These are phyloP conservation scores for Helenozyma baotianmanensis DNA, from an alignment of 805 yeast genomes.

Conservation along the genomic window DNA sequence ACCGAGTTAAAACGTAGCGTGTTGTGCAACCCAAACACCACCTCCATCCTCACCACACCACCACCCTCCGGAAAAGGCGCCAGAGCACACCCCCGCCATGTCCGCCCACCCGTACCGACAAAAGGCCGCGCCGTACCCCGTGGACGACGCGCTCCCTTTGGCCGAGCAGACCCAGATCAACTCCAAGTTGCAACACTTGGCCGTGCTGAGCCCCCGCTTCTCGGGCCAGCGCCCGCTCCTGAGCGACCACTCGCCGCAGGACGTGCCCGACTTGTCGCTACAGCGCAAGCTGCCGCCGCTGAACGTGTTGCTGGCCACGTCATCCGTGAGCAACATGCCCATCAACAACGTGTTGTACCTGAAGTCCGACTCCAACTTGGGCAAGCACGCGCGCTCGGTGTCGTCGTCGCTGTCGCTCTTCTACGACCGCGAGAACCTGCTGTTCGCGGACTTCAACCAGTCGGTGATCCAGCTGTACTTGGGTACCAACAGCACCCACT, in stretches of 20 bases:
- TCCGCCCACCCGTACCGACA: conserved; percentile 18
- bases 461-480: conserved; percentile 48
- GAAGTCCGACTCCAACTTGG: conserved; percentile 12
- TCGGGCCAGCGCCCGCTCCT: conserved; percentile 1
- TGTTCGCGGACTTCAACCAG: conserved; percentile 49
- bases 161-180: no score
- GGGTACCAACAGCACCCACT: conserved; percentile 44
- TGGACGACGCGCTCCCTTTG: conserved; percentile 6
- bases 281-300: conserved; percentile 25
- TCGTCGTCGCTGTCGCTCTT: conserved; percentile 37
- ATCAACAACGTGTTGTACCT: conserved; percentile 32
- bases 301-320: conserved; percentile 1
- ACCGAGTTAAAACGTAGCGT: no score
- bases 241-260: conserved; percentile 2
- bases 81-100: no score
- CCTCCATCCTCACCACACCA: no score
- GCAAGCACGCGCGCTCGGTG: conserved; percentile 30
- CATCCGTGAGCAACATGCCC: conserved; percentile 11
- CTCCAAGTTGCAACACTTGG: conserved; percentile 1
- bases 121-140: conserved; percentile 15
- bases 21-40: no score
- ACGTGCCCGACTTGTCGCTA: conserved; percentile 12
- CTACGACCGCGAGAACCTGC: conserved; percentile 30
- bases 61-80: no score
- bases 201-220: conserved; percentile 10